Base-by-base conservation (phyloP, 306 rosid genomes). In the Pterocarpus macrocarpus region DNA sequence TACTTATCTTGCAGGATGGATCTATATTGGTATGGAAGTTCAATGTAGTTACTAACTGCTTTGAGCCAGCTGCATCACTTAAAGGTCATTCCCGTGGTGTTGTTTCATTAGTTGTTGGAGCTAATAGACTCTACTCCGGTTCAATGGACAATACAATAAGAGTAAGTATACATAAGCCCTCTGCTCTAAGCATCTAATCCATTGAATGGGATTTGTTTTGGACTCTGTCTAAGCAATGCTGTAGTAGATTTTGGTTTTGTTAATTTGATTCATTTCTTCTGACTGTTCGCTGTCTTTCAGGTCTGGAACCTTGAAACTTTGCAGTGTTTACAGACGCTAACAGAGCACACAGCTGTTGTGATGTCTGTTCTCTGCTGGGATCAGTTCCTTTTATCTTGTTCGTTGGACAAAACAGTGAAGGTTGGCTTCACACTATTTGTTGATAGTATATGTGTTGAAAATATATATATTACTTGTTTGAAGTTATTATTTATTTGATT, bases 291-390 rank as follows among this genome's bases (percentile, higher is more conserved):
- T 52, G 73, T 77, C 55, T 80, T 89, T 78, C 84, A 95, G 99
- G 93, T 95, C 47, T 95, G 99, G 99, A 91, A 85, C 86, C 92
- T 95, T 61, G 98, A 95, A 83, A 91, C 92, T 4, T 88, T 93
- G 87, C 97, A 95, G 80, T 95, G 99, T 84, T 22, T 95, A 76
- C 99, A 95, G 86, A 95, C 96, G 32, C 86, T 95, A 66, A 86
- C 92, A 32, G 97, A 87, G 78, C 99, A 95, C 78, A 91, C 89
- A 15, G 81, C 96, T 33, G 99, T 95, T 79, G 99, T 95, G 76
- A 95, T 93, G 99, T 95, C 99, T 80, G 87, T 95, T 84, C 98
- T 95, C 81, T 93, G 96, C 85, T 95, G 99, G 99, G 98, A 95
- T 33, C 98, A 95, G 87, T 95, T 93, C 75, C 96, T 95, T 58